Percentiles rank a stretch among this genome's conserved stretches.
Evolutionary conservation across 1,284 basidiomycete genomes (phyloP).

Genomic region (Ganoderma leucocontextum): DNA sequence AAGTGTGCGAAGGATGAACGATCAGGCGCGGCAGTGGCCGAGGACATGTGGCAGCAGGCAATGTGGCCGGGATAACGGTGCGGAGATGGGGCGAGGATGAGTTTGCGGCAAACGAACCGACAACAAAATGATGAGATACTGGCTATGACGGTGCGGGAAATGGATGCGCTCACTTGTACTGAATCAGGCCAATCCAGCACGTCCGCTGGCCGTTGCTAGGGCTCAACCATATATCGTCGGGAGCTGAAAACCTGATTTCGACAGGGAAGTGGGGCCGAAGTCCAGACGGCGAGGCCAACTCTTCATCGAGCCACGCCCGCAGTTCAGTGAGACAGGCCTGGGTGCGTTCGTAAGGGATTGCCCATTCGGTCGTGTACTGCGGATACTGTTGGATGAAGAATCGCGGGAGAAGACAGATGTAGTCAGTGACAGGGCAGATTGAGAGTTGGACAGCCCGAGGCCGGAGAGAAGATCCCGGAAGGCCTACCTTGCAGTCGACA

Average conservation of each 20-base stretch:
- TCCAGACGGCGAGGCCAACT: slow-evolving; percentile 74
- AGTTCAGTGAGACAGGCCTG: slow-evolving; percentile 78
- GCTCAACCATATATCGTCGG: slow-evolving; percentile 94
- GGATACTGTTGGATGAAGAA: slow-evolving; percentile 64
- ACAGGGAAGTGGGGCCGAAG: slow-evolving; percentile 92
- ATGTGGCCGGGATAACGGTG: slow-evolving; percentile 2
- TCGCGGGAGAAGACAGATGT: slow-evolving; percentile 17
- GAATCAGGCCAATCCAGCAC: slow-evolving; percentile 96
- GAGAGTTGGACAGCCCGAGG: slow-evolving; percentile 26
- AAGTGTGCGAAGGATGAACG: slow-evolving; percentile 3
- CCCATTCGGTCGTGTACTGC: slow-evolving; percentile 95
- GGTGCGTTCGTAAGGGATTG: slow-evolving; percentile 78
- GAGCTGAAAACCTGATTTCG: slow-evolving; percentile 90
- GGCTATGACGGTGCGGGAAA: slow-evolving; percentile 12
- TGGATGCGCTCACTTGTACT: slow-evolving; percentile 79
- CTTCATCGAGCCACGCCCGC: slow-evolving; percentile 76
- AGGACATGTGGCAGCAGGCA: slow-evolving; percentile 11
- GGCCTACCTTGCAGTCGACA: slow-evolving; percentile 77
- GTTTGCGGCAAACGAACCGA: neutral
- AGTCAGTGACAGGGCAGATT: slow-evolving; percentile 6
- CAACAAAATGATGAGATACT: slow-evolving; percentile 10
- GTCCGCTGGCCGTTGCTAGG: slow-evolving; percentile 84
- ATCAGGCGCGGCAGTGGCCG: slow-evolving; percentile 4
- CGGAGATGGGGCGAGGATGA: neutral
- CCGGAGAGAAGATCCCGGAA: slow-evolving; percentile 35